phyloP scores from a whole-genome alignment of 169 alveolate genomes.

The Cryptosporidium ryanae region DNA sequence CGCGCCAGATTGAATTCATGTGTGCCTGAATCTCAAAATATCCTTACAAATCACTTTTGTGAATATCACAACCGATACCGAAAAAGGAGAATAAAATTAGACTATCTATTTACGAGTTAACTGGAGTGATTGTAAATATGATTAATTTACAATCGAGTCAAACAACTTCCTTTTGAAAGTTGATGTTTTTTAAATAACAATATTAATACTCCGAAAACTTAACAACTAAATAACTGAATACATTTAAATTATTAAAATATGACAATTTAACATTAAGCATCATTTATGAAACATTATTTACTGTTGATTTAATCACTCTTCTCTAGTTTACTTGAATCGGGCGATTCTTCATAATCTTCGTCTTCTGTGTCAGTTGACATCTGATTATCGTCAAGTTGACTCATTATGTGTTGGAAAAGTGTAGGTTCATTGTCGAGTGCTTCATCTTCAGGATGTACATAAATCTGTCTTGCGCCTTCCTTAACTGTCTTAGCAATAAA shows the following conservation, averaged over 20 bases:
- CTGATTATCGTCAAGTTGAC: slow-evolving; percentile 80
- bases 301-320: not conserved
- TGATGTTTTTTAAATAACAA: not conserved
- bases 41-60: too few species aligned
- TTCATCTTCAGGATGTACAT: slow-evolving; percentile 87
- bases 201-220: not conserved
- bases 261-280: too few species aligned
- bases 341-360: slow-evolving; percentile 75
- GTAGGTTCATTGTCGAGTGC: slow-evolving; percentile 88
- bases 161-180: too few species aligned
- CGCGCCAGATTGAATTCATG: too few species aligned
- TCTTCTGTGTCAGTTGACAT: slow-evolving; percentile 86
- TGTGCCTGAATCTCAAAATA: too few species aligned
- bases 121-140: too few species aligned
- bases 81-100: too few species aligned
- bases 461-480: slow-evolving; percentile 79
- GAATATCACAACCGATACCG: too few species aligned
- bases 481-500: slow-evolving; percentile 79
- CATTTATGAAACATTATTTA: too few species aligned
- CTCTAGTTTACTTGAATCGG: slow-evolving; percentile 4
- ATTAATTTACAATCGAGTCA: too few species aligned
- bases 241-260: too few species aligned
- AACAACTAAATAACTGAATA: not conserved
- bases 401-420: slow-evolving; percentile 84
- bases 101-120: too few species aligned